phyloP scores from a whole-genome alignment of 345 rosid species.

The Iberis pinnata region DNA sequence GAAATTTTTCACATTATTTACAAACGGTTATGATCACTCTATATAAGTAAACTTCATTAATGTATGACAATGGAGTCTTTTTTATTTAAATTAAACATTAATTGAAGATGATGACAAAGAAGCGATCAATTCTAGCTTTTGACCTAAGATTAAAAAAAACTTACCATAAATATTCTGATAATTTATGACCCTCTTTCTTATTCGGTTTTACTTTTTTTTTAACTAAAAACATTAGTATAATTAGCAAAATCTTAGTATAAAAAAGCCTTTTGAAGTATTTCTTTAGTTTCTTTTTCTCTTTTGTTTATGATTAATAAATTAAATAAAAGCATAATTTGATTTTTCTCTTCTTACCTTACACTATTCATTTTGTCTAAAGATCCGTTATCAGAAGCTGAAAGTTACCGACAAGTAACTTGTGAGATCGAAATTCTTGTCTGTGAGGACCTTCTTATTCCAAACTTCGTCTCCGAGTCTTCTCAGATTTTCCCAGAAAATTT shows the following conservation, averaged over 20 bases:
- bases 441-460: conserved; percentile 9
- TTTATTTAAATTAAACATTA: too few relatives aligned
- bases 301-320: not conserved
- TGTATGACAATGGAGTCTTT: not conserved
- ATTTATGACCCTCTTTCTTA: not conserved
- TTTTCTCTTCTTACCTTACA: too few relatives aligned
- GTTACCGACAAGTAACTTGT: conserved; percentile 31
- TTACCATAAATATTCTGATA: too few relatives aligned
- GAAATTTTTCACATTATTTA: not conserved
- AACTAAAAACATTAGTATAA: not conserved
- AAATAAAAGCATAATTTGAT: not conserved
- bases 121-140: not conserved
- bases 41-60: too few relatives aligned
- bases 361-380: conserved; percentile 29
- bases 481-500: conserved; percentile 7
- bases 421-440: conserved; percentile 29
- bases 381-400: conserved; percentile 27
- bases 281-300: not conserved
- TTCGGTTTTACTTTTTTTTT: not conserved
- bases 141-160: too few relatives aligned
- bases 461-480: conserved; percentile 10
- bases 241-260: not conserved
- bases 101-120: too few relatives aligned
- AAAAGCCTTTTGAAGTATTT: not conserved
- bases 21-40: conserved; percentile 9